phyloP scores from a whole-genome alignment of 139 green algal genomes.

The Chlamydomonas sp. region DNA sequence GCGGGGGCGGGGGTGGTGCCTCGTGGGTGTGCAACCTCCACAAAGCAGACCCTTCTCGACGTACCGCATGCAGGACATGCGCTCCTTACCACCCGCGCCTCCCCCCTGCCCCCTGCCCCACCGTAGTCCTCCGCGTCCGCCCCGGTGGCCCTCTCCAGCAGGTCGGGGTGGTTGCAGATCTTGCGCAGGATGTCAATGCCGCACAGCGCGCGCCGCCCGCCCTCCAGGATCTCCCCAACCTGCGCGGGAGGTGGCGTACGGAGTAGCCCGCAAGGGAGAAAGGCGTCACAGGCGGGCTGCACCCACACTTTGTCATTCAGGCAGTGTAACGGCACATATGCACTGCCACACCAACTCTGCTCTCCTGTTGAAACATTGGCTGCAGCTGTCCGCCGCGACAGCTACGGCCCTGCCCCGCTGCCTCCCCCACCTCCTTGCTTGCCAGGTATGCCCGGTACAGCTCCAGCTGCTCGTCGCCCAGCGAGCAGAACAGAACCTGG shows the following conservation, averaged over 20 bases:
- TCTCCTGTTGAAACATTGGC: too few species aligned
- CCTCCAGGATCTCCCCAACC: constrained; percentile 64
- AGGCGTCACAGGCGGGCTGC: neutral
- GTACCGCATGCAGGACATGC: neutral
- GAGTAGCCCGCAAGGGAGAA: neutral
- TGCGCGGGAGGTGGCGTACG: neutral
- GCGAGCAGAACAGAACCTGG: constrained; percentile 94
- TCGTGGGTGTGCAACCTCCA: neutral
- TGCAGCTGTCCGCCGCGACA: too few species aligned
- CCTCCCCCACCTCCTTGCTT: constrained; percentile 69
- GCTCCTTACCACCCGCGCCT: neutral
- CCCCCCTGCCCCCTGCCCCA: constrained; percentile 18
- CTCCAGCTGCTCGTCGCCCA: constrained; percentile 86
- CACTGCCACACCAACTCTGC: too few species aligned
- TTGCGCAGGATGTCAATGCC: constrained; percentile 98
- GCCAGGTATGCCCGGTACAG: constrained; percentile 90
- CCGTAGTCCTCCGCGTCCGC: constrained; percentile 68
- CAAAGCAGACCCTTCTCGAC: neutral
- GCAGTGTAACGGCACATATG: too few species aligned
- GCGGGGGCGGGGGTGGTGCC: neutral
- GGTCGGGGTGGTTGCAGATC: constrained; percentile 99
- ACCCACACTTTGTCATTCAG: too few species aligned
- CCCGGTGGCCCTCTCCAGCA: constrained; percentile 81
- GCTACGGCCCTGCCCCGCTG: neutral
- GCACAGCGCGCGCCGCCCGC: constrained; percentile 69